These are phyloP conservation scores for Kurtzmaniella quercitrusa DNA, from an alignment of 1,139 yeast species.

Conservation along the genomic window DNA sequence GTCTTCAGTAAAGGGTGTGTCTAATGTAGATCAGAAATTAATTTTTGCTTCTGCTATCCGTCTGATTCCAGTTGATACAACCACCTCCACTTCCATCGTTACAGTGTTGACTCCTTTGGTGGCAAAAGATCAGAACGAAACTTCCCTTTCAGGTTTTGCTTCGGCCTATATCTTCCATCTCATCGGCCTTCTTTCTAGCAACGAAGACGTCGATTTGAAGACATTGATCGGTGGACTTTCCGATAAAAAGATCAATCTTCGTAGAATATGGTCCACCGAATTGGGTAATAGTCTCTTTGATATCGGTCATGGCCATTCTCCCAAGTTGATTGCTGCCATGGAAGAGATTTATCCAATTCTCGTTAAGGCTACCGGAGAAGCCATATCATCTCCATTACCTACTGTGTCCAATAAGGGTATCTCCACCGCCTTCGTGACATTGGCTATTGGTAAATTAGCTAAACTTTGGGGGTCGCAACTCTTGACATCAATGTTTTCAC, in stretches of 20 bases:
- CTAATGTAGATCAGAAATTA: slow-evolving; percentile 66
- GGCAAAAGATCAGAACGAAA: slow-evolving; percentile 73
- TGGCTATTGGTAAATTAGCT: slow-evolving; percentile 8
- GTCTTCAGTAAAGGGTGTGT: slow-evolving; percentile 48
- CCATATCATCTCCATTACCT: slow-evolving; percentile 45
- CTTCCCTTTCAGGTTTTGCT: slow-evolving; percentile 49
- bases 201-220: slow-evolving; percentile 10
- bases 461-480: neutral
- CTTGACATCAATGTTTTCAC: neutral
- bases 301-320: neutral
- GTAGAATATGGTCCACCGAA: slow-evolving; percentile 64
- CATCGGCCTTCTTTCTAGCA: slow-evolving; percentile 12
- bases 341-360: slow-evolving; percentile 26
- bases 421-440: slow-evolving; percentile 42
- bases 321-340: slow-evolving; percentile 8
- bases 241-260: slow-evolving; percentile 60
- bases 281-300: slow-evolving; percentile 30
- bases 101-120: slow-evolving; percentile 47
- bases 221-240: slow-evolving; percentile 45
- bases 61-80: slow-evolving; percentile 19
- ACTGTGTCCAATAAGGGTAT: slow-evolving; percentile 46
- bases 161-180: slow-evolving; percentile 46
- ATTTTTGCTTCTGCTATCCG: slow-evolving; percentile 39
- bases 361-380: slow-evolving; percentile 37
- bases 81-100: slow-evolving; percentile 32